These are phyloP conservation scores for Septoria linicola DNA, from an alignment of 2,329 filamentous ascomycete genomes.

Conservation along the genomic window DNA sequence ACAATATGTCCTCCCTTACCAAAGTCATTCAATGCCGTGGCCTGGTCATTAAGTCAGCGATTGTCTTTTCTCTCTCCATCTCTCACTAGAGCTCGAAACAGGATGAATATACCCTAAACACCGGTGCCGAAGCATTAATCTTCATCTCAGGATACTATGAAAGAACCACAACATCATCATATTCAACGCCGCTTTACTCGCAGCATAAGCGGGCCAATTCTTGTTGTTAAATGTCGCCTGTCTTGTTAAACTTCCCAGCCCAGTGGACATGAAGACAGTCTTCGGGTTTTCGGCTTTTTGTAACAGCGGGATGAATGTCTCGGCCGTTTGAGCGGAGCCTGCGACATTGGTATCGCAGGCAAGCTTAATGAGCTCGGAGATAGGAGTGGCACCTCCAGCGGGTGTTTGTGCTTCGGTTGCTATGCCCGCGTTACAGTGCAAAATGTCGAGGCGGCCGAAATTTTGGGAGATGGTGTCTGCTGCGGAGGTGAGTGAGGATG, in stretches of 20 bases:
- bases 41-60: neutral
- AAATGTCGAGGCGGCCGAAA: slow-evolving; percentile 50
- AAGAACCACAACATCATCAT: slow-evolving; percentile 20
- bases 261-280: slow-evolving; percentile 13
- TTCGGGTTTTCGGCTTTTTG: slow-evolving; percentile 14
- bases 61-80: too few species aligned
- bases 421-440: slow-evolving; percentile 59
- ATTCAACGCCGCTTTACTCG: slow-evolving; percentile 20
- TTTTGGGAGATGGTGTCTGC: slow-evolving; percentile 45
- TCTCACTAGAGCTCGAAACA: too few species aligned
- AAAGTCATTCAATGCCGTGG: slow-evolving; percentile 18
- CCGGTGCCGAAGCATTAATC: slow-evolving; percentile 19
- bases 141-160: slow-evolving; percentile 14
- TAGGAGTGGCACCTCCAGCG: neutral
- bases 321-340: slow-evolving; percentile 27
- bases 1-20: slow-evolving; percentile 11
- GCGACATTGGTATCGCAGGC: slow-evolving; percentile 32
- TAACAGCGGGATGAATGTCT: slow-evolving; percentile 31
- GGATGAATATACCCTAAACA: slow-evolving; percentile 20
- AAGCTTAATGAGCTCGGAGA: slow-evolving; percentile 2
- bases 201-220: slow-evolving; percentile 18
- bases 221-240: slow-evolving; percentile 4
- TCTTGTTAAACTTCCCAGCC: slow-evolving; percentile 6
- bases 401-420: slow-evolving; percentile 9
- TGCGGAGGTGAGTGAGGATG: slow-evolving; percentile 52